Percentiles rank a stretch among this genome's conserved stretches.
These are phyloP conservation scores for Gossypium herbaceum DNA, from an alignment of 345 rosid genomes.

Conservation along the genomic window DNA sequence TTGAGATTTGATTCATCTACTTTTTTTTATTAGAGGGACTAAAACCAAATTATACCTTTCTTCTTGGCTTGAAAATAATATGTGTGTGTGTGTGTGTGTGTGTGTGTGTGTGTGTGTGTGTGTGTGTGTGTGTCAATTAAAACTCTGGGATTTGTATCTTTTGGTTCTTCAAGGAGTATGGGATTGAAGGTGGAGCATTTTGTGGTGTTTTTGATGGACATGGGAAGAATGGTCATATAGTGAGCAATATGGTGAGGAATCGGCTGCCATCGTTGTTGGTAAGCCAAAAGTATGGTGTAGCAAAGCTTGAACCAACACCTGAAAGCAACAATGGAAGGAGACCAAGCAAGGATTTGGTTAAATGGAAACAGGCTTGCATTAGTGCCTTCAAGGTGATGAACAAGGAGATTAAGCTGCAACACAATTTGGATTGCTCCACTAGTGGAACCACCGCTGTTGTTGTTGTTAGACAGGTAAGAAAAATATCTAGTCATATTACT, in stretches of 20 bases:
- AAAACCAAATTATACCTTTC: not conserved
- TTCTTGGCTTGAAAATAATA: not conserved
- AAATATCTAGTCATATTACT: not conserved
- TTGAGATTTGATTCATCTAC: too few relatives aligned
- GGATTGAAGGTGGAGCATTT: constrained; percentile 48
- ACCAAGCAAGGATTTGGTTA: constrained; percentile 20
- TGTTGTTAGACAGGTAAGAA: constrained; percentile 52
- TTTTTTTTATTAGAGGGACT: not conserved
- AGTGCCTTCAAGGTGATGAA: constrained; percentile 64
- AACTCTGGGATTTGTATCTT: not conserved
- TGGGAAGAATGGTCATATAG: constrained; percentile 66
- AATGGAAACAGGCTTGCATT: constrained; percentile 45
- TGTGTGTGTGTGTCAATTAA: too few relatives aligned
- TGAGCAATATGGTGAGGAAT: constrained; percentile 65
- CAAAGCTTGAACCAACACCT: not conserved
- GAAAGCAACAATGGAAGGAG: not conserved
- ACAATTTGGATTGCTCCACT: constrained; percentile 51
- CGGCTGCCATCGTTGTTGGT: constrained; percentile 55
- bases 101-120: too few relatives aligned
- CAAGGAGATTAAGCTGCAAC: constrained; percentile 64
- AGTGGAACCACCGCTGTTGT: constrained; percentile 87
- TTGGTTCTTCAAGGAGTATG: constrained; percentile 45
- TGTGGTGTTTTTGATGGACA: constrained; percentile 91
- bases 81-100: too few relatives aligned
- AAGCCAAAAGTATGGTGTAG: constrained; percentile 38